Evolutionary conservation across 371 early-diverging fungal genomes (phyloP), one percentile per base, ranked within the genome.

Genomic region (Mucor racemosus): DNA sequence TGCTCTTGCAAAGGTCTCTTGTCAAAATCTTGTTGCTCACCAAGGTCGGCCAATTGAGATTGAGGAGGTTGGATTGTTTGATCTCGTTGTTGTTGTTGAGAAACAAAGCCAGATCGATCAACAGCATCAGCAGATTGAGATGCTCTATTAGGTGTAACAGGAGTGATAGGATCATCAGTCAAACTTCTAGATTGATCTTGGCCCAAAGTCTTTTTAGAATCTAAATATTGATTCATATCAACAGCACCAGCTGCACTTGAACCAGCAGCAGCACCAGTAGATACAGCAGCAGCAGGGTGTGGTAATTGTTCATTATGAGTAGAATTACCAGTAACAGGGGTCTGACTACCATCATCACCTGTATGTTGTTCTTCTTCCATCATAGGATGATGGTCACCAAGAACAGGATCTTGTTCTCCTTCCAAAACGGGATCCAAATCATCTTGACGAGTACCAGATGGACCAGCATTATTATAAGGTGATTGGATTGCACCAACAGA

Each of bases 401-500:
- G 57, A 17, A 56, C 57, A 35, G 53, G 53, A 6, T 53, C 53
- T 53, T 53, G 53, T 21, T 53, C 53, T 14, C 19, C 53, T 26
- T 53, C 38, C 53, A 38, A 50, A 41, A 38, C 39, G 31, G 21
- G 31, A 3, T 41, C 42, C 8, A 15, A 33, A 14, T 53, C 42
- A 13, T 41, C 55, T 21, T 56, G 56, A 53, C 31, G 53, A 21
- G 53, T 53, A 21, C 53, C 53, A 26, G 50, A 50, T 15, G 66
- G 60, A 1, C 35, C 44, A 19, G 36, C 13, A 11, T 40, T 39
- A 19, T 64, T 54, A 19, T 64, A 35, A 26, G 53, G 4, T 3
- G 41, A 42, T 19, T 66, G 66, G 26, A 64, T 68, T 4, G 64
- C 69, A 36, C 44, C 34, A 10, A 13, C 15, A 21, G 41, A n/a